phyloP scores from a whole-genome alignment of 2,329 filamentous ascomycete species.

The Ilyonectria mors-panacis region DNA sequence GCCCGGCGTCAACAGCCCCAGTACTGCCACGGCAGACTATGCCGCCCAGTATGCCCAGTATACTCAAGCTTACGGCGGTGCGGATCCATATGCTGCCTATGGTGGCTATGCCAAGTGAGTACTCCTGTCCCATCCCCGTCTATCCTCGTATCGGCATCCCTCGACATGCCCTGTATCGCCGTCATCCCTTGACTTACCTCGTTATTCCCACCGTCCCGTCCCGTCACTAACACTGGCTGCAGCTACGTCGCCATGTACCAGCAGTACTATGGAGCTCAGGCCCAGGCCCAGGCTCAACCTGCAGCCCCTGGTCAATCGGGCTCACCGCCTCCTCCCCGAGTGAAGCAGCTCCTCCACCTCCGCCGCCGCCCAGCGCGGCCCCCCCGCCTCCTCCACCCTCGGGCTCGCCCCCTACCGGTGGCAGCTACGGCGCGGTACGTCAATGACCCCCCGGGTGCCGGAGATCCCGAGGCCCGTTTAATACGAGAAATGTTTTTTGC shows the following conservation, averaged over 20 bases:
- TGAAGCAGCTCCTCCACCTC: slow-evolving; percentile 75
- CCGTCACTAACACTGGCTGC: slow-evolving; percentile 41
- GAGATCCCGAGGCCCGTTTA: not conserved
- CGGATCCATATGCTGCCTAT: slow-evolving; percentile 91
- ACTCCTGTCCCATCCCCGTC: not conserved
- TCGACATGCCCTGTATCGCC: not conserved
- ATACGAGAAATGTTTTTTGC: slow-evolving; percentile 17
- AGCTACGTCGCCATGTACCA: slow-evolving; percentile 81
- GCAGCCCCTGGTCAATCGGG: slow-evolving; percentile 61
- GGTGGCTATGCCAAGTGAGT: slow-evolving; percentile 86
- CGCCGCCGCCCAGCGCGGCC: slow-evolving; percentile 68
- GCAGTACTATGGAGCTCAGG: slow-evolving; percentile 73
- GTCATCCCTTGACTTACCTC: not conserved
- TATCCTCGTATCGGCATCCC: slow-evolving; percentile 3
- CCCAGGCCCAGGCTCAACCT: slow-evolving; percentile 63
- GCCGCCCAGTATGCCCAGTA: slow-evolving; percentile 88
- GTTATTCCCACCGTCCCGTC: not conserved
- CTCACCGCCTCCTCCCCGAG: slow-evolving; percentile 71
- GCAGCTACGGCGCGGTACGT: slow-evolving; percentile 76
- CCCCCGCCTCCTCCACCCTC: slow-evolving; percentile 65
- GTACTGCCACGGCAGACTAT: slow-evolving; percentile 70
- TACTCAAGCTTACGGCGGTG: slow-evolving; percentile 66
- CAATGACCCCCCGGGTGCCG: not conserved
- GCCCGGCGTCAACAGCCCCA: slow-evolving; percentile 48
- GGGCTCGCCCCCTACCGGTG: slow-evolving; percentile 61